Conservation (phyloP, 345 rosid genomes). For the Cardiospermum halicacabum region DNA sequence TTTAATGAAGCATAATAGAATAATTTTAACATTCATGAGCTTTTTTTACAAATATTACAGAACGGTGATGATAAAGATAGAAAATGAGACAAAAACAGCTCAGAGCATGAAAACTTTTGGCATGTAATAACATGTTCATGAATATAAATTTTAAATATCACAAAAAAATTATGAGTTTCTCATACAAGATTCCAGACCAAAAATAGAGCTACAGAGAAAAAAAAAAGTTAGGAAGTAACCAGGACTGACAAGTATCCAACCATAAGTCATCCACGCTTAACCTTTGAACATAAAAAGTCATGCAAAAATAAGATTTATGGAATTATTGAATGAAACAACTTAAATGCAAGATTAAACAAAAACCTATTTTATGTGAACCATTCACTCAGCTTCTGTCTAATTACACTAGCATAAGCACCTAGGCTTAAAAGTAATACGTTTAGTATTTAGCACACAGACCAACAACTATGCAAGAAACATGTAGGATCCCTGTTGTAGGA, state of each 20-base stretch:
- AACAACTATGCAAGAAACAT: neutral
- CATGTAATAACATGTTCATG: neutral
- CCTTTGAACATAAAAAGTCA: neutral
- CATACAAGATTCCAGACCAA: neutral
- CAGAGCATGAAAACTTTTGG: neutral
- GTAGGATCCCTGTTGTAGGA: neutral
- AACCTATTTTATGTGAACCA: neutral
- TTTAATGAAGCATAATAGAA: constrained; percentile 3
- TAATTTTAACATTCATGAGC: neutral
- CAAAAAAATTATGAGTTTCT: neutral
- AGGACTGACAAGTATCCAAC: neutral
- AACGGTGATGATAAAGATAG: neutral
- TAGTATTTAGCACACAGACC: neutral
- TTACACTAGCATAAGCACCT: neutral
- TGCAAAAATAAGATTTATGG: neutral
- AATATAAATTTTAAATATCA: neutral
- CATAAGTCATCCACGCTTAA: neutral
- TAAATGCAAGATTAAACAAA: neutral
- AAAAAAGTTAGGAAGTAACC: neutral
- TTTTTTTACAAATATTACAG: neutral
- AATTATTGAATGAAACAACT: neutral
- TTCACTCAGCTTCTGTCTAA: neutral
- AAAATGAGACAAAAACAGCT: neutral
- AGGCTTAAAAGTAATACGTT: neutral
- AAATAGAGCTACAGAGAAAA: neutral